Percentiles rank a stretch among this genome's conserved stretches.
phyloP scores from a whole-genome alignment of 345 rosid species.

The thale cress (Arabidopsis thaliana) region TAIR10.1 NC_003076.8:1440001-1440500 shows the following conservation, averaged over 20 bases:
- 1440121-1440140: slow-evolving; percentile 78
- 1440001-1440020: not conserved
- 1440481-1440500: slow-evolving; percentile 95
- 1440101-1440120: slow-evolving; percentile 96
- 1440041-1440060: slow-evolving; percentile 44
- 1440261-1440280: slow-evolving; percentile 11
- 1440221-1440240: slow-evolving; percentile 12
- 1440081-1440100: slow-evolving; percentile 91
- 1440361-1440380: not conserved
- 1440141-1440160: slow-evolving; percentile 93
- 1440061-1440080: slow-evolving; percentile 98
- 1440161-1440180: slow-evolving; percentile 32
- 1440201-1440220: slow-evolving; percentile 14
- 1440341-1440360: not conserved
- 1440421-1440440: slow-evolving; percentile 17
- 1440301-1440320: not conserved
- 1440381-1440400: not conserved
- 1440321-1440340: not conserved
- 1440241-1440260: slow-evolving; percentile 18
- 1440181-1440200: slow-evolving; percentile 8
- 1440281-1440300: not conserved
- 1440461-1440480: slow-evolving; percentile 88
- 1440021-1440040: not conserved
- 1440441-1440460: slow-evolving; percentile 67
- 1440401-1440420: slow-evolving; percentile 13